Percentiles rank a stretch among this genome's conserved stretches.
Evolutionary conservation across 177 flowering plant species (phyloP).

Genomic region (Vitis hybrid): DNA sequence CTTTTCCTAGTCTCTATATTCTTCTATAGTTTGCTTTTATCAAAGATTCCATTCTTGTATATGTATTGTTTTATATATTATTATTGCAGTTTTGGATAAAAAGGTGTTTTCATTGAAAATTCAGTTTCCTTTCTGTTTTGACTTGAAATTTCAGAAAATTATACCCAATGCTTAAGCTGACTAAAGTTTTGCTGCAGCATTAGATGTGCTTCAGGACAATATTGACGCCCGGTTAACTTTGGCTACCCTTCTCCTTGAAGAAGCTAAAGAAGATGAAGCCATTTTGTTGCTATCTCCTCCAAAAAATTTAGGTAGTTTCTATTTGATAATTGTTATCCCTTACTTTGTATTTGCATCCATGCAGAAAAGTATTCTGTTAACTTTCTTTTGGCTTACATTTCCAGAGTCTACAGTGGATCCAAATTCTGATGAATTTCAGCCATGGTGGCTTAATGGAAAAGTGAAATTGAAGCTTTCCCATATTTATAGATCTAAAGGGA

Average conservation of each 20-base stretch:
- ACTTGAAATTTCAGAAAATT: not conserved
- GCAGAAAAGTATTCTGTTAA: not conserved
- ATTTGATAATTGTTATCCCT: constrained; percentile 1
- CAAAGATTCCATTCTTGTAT: too few species aligned
- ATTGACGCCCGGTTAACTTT: constrained; percentile 69
- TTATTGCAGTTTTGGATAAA: too few species aligned
- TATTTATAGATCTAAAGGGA: constrained; percentile 66
- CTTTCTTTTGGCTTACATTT: not conserved
- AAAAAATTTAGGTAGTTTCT: constrained; percentile 25
- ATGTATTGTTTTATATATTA: too few species aligned
- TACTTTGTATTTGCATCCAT: not conserved
- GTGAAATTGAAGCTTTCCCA: constrained; percentile 61
- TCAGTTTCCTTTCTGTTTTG: not conserved
- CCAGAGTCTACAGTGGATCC: constrained; percentile 30
- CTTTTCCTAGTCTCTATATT: too few species aligned
- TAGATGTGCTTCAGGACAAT: constrained; percentile 38
- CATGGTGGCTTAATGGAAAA: constrained; percentile 79
- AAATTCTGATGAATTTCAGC: constrained; percentile 27
- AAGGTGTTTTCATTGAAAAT: not conserved
- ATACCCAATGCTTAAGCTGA: not conserved
- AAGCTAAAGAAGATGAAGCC: constrained; percentile 71
- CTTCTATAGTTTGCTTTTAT: too few species aligned
- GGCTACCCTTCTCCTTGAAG: constrained; percentile 77
- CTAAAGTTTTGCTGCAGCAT: constrained; percentile 25
- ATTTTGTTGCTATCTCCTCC: constrained; percentile 78